Percentiles rank a stretch among this genome's conserved stretches.
Conservation (phyloP, 768 basidiomycete genomes). For the Xerocomellus intermedius region DNA sequence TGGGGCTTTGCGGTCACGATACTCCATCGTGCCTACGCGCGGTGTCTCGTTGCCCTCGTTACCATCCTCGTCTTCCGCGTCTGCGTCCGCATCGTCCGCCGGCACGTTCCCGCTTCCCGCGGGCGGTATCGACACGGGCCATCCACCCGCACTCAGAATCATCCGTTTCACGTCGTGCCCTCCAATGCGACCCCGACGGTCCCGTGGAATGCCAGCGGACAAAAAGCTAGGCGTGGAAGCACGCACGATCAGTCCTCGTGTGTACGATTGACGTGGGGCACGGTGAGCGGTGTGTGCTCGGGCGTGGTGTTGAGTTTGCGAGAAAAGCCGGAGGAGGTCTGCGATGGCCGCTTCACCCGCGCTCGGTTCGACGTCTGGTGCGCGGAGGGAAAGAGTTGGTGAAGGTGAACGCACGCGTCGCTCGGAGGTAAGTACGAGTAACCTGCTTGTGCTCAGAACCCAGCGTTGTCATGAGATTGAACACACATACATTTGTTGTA, state of each 20-base stretch:
- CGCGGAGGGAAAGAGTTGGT: constrained; percentile 56
- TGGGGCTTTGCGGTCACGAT: constrained; percentile 7
- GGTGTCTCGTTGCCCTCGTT: constrained; percentile 61
- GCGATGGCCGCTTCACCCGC: constrained; percentile 66
- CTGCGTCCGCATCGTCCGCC: constrained; percentile 31
- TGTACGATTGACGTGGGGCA: constrained; percentile 27
- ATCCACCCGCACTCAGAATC: constrained; percentile 30
- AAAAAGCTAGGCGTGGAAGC: constrained; percentile 60
- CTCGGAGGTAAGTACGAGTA: constrained; percentile 74
- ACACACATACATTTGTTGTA: constrained; percentile 73
- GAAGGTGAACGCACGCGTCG: constrained; percentile 54
- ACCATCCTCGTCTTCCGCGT: constrained; percentile 35
- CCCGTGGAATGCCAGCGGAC: constrained; percentile 70
- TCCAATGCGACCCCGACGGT: constrained; percentile 75
- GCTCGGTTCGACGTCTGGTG: constrained; percentile 51
- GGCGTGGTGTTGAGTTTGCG: constrained; percentile 48
- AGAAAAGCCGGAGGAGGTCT: constrained; percentile 63
- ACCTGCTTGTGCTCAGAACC: constrained; percentile 39
- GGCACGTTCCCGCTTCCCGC: constrained; percentile 4
- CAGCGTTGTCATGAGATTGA: not conserved
- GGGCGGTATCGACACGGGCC: constrained; percentile 11
- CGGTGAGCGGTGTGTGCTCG: constrained; percentile 23
- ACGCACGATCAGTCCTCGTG: constrained; percentile 28
- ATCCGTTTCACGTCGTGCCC: constrained; percentile 30
- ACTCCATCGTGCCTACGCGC: constrained; percentile 46